phyloP scores from a whole-genome alignment of 148 eudicot genomes.

The Limonium bicolor region DNA sequence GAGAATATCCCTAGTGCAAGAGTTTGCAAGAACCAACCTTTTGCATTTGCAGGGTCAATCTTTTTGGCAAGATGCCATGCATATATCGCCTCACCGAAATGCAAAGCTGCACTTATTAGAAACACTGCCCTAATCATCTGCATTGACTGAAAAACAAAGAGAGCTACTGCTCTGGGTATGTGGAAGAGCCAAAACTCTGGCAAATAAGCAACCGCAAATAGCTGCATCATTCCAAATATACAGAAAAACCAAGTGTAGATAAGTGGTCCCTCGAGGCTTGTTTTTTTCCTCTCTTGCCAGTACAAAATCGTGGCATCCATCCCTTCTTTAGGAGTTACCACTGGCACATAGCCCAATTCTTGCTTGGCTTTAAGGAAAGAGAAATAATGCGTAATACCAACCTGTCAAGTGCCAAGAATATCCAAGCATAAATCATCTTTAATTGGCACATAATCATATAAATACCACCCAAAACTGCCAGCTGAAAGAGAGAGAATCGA shows the following conservation, averaged over 20 bases:
- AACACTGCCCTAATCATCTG: conserved; percentile 16
- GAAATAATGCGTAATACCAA: conserved; percentile 86
- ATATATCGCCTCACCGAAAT: conserved; percentile 49
- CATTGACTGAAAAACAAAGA: conserved; percentile 39
- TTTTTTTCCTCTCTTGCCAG: conserved; percentile 52
- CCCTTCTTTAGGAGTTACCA: conserved; percentile 60
- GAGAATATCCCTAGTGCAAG: conserved; percentile 43
- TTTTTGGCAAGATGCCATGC: conserved; percentile 65
- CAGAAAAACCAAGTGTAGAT: conserved; percentile 51
- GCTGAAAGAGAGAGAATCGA: neutral
- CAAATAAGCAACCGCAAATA: conserved; percentile 43
- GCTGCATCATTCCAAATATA: conserved; percentile 40
- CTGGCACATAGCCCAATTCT: conserved; percentile 64
- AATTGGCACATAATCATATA: neutral
- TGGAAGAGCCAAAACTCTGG: conserved; percentile 52
- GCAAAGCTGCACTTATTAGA: conserved; percentile 22
- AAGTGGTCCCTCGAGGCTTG: conserved; percentile 66
- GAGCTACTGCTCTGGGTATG: conserved; percentile 25
- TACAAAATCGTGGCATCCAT: conserved; percentile 71
- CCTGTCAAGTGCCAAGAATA: conserved; percentile 18
- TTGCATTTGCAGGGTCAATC: conserved; percentile 61
- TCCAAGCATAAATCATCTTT: neutral
- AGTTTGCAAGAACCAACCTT: conserved; percentile 82
- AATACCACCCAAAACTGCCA: neutral
- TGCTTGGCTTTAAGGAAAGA: conserved; percentile 65